phyloP scores from a whole-genome alignment of 2,329 filamentous ascomycete genomes.

The Biscogniauxia mediterranea region DNA sequence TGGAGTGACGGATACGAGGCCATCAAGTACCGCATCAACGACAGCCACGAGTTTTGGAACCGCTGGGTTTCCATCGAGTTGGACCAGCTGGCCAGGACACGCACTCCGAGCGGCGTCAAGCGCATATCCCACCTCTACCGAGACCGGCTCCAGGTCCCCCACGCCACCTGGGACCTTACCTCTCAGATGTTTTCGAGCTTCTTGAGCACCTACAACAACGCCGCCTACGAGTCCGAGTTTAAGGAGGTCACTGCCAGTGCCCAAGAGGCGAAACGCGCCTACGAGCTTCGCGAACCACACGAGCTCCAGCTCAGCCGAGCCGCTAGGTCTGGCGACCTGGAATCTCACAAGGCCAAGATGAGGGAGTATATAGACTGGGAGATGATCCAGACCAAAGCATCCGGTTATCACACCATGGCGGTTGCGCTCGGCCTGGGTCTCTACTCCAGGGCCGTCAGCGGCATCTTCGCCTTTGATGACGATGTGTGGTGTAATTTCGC shows the following conservation, averaged over 20 bases:
- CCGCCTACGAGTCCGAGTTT: slow-evolving; percentile 74
- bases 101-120: slow-evolving; percentile 56
- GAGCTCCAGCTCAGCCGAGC: slow-evolving; percentile 66
- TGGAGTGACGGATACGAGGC: slow-evolving; percentile 71
- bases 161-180: slow-evolving; percentile 72
- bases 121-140: slow-evolving; percentile 68
- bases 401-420: slow-evolving; percentile 43
- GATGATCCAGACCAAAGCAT: slow-evolving; percentile 58
- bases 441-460: slow-evolving; percentile 72
- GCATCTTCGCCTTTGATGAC: slow-evolving; percentile 70
- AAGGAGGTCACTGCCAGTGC: slow-evolving; percentile 63
- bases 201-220: slow-evolving; percentile 66
- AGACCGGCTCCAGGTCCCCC: slow-evolving; percentile 69
- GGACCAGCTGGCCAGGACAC: slow-evolving; percentile 60
- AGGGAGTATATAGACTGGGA: slow-evolving; percentile 85
- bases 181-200: slow-evolving; percentile 74
- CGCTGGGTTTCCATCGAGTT: slow-evolving; percentile 72
- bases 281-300: slow-evolving; percentile 63
- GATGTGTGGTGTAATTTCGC: slow-evolving; percentile 81
- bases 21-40: slow-evolving; percentile 70
- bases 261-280: slow-evolving; percentile 61
- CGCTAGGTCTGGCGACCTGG: slow-evolving; percentile 52
- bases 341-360: slow-evolving; percentile 52
- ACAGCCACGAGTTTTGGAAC: slow-evolving; percentile 79
- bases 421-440: slow-evolving; percentile 60